These are phyloP conservation scores for Rhizophagus clarus DNA, from an alignment of 192 early-diverging fungal species.

Conservation along the genomic window DNA sequence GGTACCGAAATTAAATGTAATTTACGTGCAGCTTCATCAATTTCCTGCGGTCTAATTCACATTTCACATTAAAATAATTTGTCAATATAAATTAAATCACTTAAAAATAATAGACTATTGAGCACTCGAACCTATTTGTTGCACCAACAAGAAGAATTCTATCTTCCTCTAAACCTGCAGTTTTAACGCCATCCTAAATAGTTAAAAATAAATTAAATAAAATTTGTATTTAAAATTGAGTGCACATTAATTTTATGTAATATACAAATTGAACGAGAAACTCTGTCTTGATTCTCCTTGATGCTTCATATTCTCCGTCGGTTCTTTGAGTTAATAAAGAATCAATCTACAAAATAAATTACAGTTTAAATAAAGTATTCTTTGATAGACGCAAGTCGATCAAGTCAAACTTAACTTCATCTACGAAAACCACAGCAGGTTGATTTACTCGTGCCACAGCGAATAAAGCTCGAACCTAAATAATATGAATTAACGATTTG, in stretches of 20 bases:
- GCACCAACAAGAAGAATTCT: slow-evolving; percentile 80
- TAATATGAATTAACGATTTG: background rate
- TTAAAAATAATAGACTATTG: no score
- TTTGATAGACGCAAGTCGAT: background rate
- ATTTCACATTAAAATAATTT: background rate
- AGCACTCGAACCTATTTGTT: slow-evolving; percentile 37
- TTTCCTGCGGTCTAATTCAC: slow-evolving; percentile 72
- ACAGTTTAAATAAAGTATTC: background rate
- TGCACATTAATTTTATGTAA: background rate
- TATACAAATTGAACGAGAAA: slow-evolving; percentile 77
- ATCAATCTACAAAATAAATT: slow-evolving; percentile 64
- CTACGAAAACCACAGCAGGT: slow-evolving; percentile 90
- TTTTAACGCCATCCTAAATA: slow-evolving; percentile 76
- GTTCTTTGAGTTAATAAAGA: slow-evolving; percentile 86
- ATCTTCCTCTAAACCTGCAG: slow-evolving; percentile 65
- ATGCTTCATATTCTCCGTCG: slow-evolving; percentile 88
- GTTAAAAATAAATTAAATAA: background rate
- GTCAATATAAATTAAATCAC: no score
- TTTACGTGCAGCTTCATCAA: slow-evolving; percentile 87
- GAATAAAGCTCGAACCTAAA: slow-evolving; percentile 75
- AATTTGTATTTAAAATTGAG: background rate
- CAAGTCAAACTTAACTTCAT: slow-evolving; percentile 55
- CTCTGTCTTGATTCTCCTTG: slow-evolving; percentile 90
- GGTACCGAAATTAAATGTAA: slow-evolving; percentile 2
- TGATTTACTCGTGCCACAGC: slow-evolving; percentile 86